These are phyloP conservation scores for Exophiala xenobiotica DNA, from an alignment of 2,329 filamentous ascomycete genomes.

Conservation along the genomic window DNA sequence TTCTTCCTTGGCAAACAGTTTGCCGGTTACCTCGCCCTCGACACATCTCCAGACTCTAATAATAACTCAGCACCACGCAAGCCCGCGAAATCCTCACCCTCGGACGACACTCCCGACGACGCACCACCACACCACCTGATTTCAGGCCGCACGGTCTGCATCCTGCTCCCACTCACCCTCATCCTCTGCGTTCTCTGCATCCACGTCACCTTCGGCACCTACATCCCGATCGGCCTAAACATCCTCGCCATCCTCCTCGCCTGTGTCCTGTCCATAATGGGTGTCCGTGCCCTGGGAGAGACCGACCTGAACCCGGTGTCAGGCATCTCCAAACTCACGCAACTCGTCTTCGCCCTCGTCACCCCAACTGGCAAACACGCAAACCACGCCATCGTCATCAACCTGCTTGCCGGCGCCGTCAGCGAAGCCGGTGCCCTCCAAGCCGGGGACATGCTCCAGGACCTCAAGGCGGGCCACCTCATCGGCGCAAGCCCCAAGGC, in stretches of 20 bases:
- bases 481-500: conserved; percentile 89
- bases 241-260: conserved; percentile 80
- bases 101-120: conserved; percentile 62
- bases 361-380: conserved; percentile 78
- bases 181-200: conserved; percentile 77
- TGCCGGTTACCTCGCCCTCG: conserved; percentile 17
- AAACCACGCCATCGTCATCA: conserved; percentile 87
- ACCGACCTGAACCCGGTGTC: conserved; percentile 96
- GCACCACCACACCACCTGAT: conserved; percentile 83
- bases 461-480: conserved; percentile 92
- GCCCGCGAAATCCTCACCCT: conserved; percentile 10
- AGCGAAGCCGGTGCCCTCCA: conserved; percentile 83
- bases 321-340: conserved; percentile 93
- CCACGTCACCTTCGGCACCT: conserved; percentile 75
- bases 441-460: conserved; percentile 94
- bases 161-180: conserved; percentile 76
- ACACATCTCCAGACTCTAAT: not conserved
- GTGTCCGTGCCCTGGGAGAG: conserved; percentile 66
- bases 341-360: conserved; percentile 89
- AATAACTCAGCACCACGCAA: not conserved
- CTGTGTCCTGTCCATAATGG: conserved; percentile 65
- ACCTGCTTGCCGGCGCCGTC: conserved; percentile 88
- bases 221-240: conserved; percentile 76
- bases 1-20: conserved; percentile 21
- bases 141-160: conserved; percentile 64